phyloP scores from a whole-genome alignment of 2,329 filamentous ascomycete species.

The Gnomoniopsis sp. region DNA sequence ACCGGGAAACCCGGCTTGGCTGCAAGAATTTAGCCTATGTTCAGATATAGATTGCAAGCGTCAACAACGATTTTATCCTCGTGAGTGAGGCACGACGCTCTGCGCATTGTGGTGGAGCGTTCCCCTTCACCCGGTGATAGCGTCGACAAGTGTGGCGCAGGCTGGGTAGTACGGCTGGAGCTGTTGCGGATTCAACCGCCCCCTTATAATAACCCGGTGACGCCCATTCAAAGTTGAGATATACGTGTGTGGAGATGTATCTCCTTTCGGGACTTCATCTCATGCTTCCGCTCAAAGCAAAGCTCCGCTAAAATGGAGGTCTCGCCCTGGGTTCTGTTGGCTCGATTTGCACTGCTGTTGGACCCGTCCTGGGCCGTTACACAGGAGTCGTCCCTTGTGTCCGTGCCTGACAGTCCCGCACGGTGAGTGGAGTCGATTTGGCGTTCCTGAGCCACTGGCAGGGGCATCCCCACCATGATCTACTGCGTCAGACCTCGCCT shows the following conservation, averaged over 20 bases:
- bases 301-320: not conserved
- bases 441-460: not conserved
- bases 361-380: not conserved
- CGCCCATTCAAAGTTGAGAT: not conserved
- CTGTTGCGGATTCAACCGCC: not conserved
- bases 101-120: no score
- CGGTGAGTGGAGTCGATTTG: slow-evolving; percentile 1
- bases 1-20: not conserved
- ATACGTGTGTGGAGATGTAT: not conserved
- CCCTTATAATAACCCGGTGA: not conserved
- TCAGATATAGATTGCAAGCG: not conserved
- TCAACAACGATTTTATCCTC: not conserved
- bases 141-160: not conserved
- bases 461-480: not conserved
- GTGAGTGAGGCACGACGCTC: not conserved
- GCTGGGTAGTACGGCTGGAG: not conserved
- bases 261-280: not conserved
- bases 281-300: not conserved
- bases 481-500: not conserved
- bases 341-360: not conserved
- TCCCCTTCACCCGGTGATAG: not conserved
- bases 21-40: not conserved
- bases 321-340: not conserved
- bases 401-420: slow-evolving; percentile 3
- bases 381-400: not conserved